These are phyloP conservation scores for Sanghuangporus weigelae DNA, from an alignment of 1,284 basidiomycete species.

Conservation along the genomic window DNA sequence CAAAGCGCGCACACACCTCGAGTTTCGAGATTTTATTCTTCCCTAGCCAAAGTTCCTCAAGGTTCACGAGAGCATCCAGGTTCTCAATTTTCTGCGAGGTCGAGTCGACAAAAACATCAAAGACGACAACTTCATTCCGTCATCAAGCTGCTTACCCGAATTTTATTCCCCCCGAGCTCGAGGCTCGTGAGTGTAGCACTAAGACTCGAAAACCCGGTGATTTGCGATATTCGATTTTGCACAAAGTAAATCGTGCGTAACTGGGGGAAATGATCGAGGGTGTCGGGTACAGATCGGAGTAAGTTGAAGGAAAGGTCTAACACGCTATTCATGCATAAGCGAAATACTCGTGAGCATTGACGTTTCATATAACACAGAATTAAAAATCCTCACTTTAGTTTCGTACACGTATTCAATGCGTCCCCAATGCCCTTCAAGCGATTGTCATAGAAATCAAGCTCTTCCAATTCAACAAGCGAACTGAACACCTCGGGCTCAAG, in stretches of 20 bases:
- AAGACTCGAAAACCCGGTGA: constrained; percentile 59
- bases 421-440: constrained; percentile 72
- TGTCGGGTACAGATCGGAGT: constrained; percentile 65
- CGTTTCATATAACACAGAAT: neutral
- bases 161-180: constrained; percentile 90
- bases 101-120: neutral
- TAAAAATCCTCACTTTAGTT: constrained; percentile 61
- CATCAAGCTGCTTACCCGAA: constrained; percentile 50
- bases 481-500: constrained; percentile 67
- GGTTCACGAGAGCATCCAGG: constrained; percentile 71
- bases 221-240: constrained; percentile 89
- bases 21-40: constrained; percentile 95
- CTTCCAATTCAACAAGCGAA: constrained; percentile 69
- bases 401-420: constrained; percentile 56
- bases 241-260: constrained; percentile 88
- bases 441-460: constrained; percentile 96
- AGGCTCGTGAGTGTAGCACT: constrained; percentile 71
- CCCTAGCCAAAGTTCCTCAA: constrained; percentile 94
- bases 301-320: constrained; percentile 97
- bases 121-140: no score
- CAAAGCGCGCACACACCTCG: constrained; percentile 48
- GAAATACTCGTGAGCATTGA: neutral
- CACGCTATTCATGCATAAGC: constrained; percentile 40
- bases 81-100: constrained; percentile 76
- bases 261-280: constrained; percentile 50